Evolutionary conservation across 2,329 filamentous ascomycete species (phyloP), one percentile per base, ranked within the genome.

Genomic region (Anthostomella pinea): DNA sequence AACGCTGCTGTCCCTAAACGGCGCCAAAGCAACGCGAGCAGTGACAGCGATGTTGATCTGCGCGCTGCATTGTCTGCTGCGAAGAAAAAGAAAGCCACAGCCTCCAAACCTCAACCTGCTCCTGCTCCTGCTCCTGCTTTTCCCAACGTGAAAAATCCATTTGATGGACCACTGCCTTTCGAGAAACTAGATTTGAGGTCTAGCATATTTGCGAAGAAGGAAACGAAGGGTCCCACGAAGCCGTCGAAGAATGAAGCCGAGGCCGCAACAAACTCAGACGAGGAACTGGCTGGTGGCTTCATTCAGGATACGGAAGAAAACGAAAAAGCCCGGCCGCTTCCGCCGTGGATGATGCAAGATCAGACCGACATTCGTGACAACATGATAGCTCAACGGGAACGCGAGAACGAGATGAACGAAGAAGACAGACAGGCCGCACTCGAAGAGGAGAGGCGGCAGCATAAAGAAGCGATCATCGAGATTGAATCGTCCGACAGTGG

Each of bases 101-200:
- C 59, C 26, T 59, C 60, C 13, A 66, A 61, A 26, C 59, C 60
- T 3, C 31, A 40, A n/a, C 26, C 24, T 2, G 26, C 40, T 45
- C 21, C 49, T 38, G 54, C 61, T 45, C 21, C 49, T 38, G 54
- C 61, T 4, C 58, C 65, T 14, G 53, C 66, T 3, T 54, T 63
- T n/a, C 59, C 72, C 8, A 80, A 77, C 32, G 69, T 74, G 22
- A 78, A 76, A 47, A 79, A 80, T 49, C 71, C 78, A 0, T 79
- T 95, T 54, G 78, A 79, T 47, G 91, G 91, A 0, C 88, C 90
- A 0, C 63, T 98, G 5, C 93, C 93, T 0, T 98, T 98, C 54
- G 89, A 95, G 51, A 91, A 88, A 55, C 72, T 95, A 2, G 80
- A 85, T 28, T 81, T 76, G 71, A 81, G 77, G 33, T 82, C 77